phyloP scores from a whole-genome alignment of 805 yeast species.

The Wickerhamomyces bovis region DNA sequence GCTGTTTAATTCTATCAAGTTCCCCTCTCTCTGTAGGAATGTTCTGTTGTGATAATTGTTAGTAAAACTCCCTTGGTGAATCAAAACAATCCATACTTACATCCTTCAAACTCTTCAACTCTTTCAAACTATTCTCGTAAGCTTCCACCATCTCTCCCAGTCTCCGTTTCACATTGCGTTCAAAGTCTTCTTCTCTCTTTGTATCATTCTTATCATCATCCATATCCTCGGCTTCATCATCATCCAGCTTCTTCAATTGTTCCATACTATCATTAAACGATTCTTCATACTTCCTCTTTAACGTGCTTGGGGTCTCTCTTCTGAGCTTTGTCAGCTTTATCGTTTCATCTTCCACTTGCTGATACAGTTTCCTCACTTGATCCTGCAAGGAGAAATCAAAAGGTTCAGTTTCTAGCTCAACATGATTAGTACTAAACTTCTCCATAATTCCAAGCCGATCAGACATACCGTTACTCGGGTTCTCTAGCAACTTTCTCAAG shows the following conservation, averaged over 20 bases:
- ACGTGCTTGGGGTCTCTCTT: slow-evolving; percentile 41
- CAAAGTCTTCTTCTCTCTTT: slow-evolving; percentile 9
- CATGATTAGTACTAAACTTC: neutral
- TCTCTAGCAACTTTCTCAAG: slow-evolving; percentile 19
- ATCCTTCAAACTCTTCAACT: slow-evolving; percentile 16
- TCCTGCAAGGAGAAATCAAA: slow-evolving; percentile 63
- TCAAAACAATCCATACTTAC: slow-evolving; percentile 10
- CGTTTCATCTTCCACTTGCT: slow-evolving; percentile 57
- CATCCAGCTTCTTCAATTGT: slow-evolving; percentile 8
- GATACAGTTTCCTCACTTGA: slow-evolving; percentile 47
- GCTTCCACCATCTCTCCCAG: slow-evolving; percentile 8
- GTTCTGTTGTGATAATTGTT: neutral
- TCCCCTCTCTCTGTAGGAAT: neutral
- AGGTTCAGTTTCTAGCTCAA: slow-evolving; percentile 49
- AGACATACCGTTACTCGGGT: slow-evolving; percentile 18
- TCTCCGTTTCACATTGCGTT: slow-evolving; percentile 2
- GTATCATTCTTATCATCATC: slow-evolving; percentile 7
- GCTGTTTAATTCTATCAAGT: neutral
- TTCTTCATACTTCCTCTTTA: slow-evolving; percentile 32
- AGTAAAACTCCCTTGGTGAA: slow-evolving; percentile 1
- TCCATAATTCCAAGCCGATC: neutral
- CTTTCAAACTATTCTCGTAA: slow-evolving; percentile 13
- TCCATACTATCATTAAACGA: slow-evolving; percentile 28
- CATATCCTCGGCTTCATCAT: neutral
- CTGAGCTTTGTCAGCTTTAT: slow-evolving; percentile 51